Evolutionary conservation across 2,329 filamentous ascomycete species (phyloP), one percentile per base, ranked within the genome.

Genomic region (Sclerotinia borealis): DNA sequence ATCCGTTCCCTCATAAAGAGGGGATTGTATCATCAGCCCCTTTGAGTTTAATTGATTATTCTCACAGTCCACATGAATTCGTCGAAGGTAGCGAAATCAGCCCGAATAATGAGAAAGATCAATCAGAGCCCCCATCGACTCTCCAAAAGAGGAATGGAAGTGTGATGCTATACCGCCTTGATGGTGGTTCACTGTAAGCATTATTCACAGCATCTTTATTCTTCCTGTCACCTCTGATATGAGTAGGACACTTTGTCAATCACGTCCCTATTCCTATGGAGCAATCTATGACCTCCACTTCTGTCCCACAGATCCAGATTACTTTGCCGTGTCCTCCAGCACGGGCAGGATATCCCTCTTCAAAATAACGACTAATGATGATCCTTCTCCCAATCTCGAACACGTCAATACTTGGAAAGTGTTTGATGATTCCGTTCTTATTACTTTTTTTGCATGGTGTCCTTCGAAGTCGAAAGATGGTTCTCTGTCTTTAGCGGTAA

Each of bases 231-330:
- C 31, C 19, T 50, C 59, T 64, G 52, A 66, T 68, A 64, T 67
- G 63, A 68, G 31, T 61, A 89, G 86, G 68, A 75, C 75, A 2
- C 78, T 82, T 63, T 71, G 88, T 5, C 84, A 91, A 72, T 87
- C 82, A 1, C 67, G 87, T 5, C 71, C 78, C 6, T 85, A 90
- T 27, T 83, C 86, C 4, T 91, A 87, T 9, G 62, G 62, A 59
- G 93, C 91, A 7, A 83, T 97, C 34, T 82, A 97, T 60, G 93
- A 97, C 73, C 79, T 97, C 36, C 91, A 93, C 69, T 98, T 97
- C 75, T 85, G 88, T 65, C 85, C 83, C 1, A 72, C 76, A 59
- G 67, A 71, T 2, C 77, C 76, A 56, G 77, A 89, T 4, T 81
- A 89, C 4, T 81, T 96, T 60, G 92, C 86, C 11, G 85, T 88